Evolutionary conservation across 1,284 basidiomycete species (phyloP).

Genomic region (Ceratorhiza oryzae-sativae): DNA sequence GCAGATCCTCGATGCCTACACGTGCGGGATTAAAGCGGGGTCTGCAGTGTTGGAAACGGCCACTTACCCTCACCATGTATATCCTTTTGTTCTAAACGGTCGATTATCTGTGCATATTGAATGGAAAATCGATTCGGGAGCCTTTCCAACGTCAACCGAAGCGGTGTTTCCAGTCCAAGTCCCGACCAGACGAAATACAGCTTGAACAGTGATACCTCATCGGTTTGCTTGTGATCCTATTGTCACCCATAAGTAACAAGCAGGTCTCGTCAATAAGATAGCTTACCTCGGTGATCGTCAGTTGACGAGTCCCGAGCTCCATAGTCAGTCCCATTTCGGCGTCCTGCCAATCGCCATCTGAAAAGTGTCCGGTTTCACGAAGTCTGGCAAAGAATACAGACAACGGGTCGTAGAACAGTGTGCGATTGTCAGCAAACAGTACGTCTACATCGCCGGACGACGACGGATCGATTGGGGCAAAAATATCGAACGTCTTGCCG

Average conservation of each 20-base stretch:
- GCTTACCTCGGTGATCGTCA: slow-evolving; percentile 31
- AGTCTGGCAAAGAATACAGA: slow-evolving; percentile 23
- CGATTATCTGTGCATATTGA: slow-evolving; percentile 17
- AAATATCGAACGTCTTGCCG: slow-evolving; percentile 9
- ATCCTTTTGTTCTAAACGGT: slow-evolving; percentile 28
- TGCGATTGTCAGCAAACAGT: slow-evolving; percentile 29
- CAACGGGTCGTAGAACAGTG: slow-evolving; percentile 30
- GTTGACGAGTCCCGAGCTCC: neutral
- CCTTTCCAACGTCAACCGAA: slow-evolving; percentile 3
- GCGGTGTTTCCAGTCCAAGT: slow-evolving; percentile 21
- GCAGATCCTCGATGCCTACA: neutral
- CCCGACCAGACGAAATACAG: slow-evolving; percentile 27
- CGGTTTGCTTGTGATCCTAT: slow-evolving; percentile 34
- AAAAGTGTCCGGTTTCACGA: slow-evolving; percentile 26
- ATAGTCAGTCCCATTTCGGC: slow-evolving; percentile 22
- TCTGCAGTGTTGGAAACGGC: neutral
- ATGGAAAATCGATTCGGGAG: slow-evolving; percentile 7
- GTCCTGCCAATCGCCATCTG: slow-evolving; percentile 17
- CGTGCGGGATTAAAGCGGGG: neutral
- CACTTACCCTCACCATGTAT: slow-evolving; percentile 9
- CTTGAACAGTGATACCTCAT: slow-evolving; percentile 24
- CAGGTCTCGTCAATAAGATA: neutral
- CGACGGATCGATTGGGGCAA: slow-evolving; percentile 4
- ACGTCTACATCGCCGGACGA: slow-evolving; percentile 1
- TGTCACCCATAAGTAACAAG: neutral